phyloP scores from a whole-genome alignment of 352 stramenopile species.

The Phytophthora tubulina region DNA sequence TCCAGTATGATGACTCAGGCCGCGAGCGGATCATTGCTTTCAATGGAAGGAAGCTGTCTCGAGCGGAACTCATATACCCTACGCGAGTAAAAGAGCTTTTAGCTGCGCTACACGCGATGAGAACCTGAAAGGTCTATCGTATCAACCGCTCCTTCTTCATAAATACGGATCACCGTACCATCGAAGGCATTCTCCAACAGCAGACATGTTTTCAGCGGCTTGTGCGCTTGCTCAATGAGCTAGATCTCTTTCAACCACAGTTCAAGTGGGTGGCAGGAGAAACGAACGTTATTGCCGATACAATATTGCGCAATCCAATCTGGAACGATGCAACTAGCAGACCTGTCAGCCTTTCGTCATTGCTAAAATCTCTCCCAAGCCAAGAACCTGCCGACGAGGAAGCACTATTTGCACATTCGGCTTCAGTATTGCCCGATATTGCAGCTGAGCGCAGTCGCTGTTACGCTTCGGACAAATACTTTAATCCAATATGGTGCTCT shows the following conservation, averaged over 20 bases:
- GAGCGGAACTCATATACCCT: constrained; percentile 9
- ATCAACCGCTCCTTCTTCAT: constrained; percentile 5
- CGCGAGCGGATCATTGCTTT: neutral
- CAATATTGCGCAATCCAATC: constrained; percentile 7
- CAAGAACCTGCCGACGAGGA: neutral
- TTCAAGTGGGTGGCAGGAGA: constrained; percentile 9
- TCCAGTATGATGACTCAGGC: neutral
- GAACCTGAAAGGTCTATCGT: neutral
- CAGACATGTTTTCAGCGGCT: constrained; percentile 1
- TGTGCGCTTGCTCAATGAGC: constrained; percentile 4
- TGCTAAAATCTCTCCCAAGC: neutral
- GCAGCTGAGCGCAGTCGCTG: neutral
- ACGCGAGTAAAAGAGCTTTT: constrained; percentile 12
- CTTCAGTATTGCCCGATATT: neutral
- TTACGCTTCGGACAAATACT: neutral
- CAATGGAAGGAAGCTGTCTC: neutral
- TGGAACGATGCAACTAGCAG: constrained; percentile 14
- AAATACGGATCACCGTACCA: neutral
- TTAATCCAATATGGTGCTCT: constrained; percentile 1
- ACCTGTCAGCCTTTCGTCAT: neutral
- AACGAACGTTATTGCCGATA: constrained; percentile 13
- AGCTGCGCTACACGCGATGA: constrained; percentile 3
- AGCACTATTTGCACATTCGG: neutral
- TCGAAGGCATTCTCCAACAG: constrained; percentile 3
- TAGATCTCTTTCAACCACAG: constrained; percentile 9